Percentiles rank a stretch among this genome's conserved stretches.
Evolutionary conservation across 352 stramenopile genomes (phyloP).

Genomic region (Globisporangium paroecandrum): DNA sequence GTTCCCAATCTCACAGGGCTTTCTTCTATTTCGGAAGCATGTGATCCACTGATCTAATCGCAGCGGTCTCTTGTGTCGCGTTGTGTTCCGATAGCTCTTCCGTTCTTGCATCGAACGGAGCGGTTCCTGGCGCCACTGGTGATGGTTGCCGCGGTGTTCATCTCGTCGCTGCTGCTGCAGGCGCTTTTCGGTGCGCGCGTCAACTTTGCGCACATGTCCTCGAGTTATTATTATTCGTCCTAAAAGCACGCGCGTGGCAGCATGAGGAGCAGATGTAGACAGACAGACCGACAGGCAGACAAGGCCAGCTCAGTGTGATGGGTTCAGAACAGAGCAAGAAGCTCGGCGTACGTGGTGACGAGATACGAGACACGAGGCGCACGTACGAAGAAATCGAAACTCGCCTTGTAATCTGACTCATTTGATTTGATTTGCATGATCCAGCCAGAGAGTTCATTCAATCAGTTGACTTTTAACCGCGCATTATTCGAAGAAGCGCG

Average conservation of each 20-base stretch:
- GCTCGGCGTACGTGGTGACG: not conserved
- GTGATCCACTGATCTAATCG: too few species aligned
- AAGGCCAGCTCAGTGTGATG: not conserved
- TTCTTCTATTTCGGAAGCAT: too few species aligned
- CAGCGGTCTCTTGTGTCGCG: not conserved
- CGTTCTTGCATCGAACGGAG: slow-evolving; percentile 89
- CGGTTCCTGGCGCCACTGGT: slow-evolving; percentile 86
- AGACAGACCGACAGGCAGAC: not conserved
- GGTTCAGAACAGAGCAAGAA: not conserved
- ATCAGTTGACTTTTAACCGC: not conserved
- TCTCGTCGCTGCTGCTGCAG: slow-evolving; percentile 81
- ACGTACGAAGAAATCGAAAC: not conserved
- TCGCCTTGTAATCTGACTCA: not conserved
- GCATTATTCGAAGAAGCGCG: not conserved
- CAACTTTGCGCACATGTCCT: slow-evolving; percentile 74
- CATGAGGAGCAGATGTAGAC: not conserved
- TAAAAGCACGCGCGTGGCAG: slow-evolving; percentile 9
- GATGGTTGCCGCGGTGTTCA: slow-evolving; percentile 63
- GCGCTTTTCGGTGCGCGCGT: slow-evolving; percentile 59
- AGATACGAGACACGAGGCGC: not conserved
- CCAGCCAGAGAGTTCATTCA: too few species aligned
- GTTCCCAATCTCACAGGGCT: too few species aligned
- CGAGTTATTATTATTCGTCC: slow-evolving; percentile 78
- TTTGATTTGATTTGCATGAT: not conserved
- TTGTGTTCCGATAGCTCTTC: slow-evolving; percentile 49